These are phyloP conservation scores for Taphrina wiesneri DNA, from an alignment of 1,139 yeast genomes.

Conservation along the genomic window DNA sequence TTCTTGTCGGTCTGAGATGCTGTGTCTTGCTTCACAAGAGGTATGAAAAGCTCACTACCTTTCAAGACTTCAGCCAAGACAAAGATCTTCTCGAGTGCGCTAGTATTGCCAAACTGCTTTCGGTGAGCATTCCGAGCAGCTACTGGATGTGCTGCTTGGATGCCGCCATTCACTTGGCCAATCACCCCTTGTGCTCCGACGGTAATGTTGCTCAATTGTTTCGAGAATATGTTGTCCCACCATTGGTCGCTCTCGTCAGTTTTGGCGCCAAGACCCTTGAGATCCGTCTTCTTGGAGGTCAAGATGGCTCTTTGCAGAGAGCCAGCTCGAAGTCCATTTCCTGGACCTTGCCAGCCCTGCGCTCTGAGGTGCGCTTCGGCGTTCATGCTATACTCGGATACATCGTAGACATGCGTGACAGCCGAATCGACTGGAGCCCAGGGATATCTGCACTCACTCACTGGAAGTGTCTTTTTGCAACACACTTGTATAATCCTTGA, in stretches of 20 bases:
- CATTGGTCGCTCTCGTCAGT: slow-evolving; percentile 30
- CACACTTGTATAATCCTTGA: neutral
- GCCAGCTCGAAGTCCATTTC: slow-evolving; percentile 34
- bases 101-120: slow-evolving; percentile 18
- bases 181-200: slow-evolving; percentile 18
- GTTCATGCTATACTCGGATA: slow-evolving; percentile 8
- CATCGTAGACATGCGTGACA: neutral
- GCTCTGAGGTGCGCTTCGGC: slow-evolving; percentile 32
- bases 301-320: slow-evolving; percentile 34
- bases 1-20: neutral
- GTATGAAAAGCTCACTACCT: slow-evolving; percentile 15
- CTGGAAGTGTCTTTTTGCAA: no score
- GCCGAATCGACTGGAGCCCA: no score
- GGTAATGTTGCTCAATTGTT: slow-evolving; percentile 26
- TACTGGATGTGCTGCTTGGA: slow-evolving; percentile 28
- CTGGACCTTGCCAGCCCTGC: slow-evolving; percentile 36
- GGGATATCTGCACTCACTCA: no score
- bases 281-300: slow-evolving; percentile 35
- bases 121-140: slow-evolving; percentile 30
- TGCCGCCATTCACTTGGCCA: slow-evolving; percentile 25
- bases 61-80: slow-evolving; percentile 24
- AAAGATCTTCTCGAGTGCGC: slow-evolving; percentile 27
- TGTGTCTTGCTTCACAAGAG: neutral
- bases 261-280: slow-evolving; percentile 31
- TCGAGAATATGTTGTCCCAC: slow-evolving; percentile 31